phyloP scores from a whole-genome alignment of 2,329 filamentous ascomycete species.

The Fusarium domesticum region DNA sequence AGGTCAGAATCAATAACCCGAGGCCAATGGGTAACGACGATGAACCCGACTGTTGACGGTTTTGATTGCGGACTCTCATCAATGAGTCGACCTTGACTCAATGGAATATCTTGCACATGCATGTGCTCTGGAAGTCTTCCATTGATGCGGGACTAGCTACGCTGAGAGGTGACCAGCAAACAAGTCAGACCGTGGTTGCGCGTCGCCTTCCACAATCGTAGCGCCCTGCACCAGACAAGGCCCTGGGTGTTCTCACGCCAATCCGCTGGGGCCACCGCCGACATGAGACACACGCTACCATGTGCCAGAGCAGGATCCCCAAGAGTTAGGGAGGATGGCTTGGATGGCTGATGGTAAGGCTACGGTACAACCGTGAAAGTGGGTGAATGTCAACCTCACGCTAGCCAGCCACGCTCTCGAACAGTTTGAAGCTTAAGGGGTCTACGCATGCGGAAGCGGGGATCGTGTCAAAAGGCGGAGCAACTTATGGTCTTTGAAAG shows the following conservation, averaged over 20 bases:
- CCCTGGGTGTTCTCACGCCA: slow-evolving; percentile 8
- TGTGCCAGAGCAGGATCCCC: slow-evolving; percentile 22
- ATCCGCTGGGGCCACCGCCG: slow-evolving; percentile 15
- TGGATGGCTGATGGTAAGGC: no score
- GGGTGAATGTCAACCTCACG: neutral
- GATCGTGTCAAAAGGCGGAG: slow-evolving; percentile 31
- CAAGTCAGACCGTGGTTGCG: no score
- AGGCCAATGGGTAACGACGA: neutral
- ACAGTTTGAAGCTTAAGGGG: neutral
- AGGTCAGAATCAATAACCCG: neutral
- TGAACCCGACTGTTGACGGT: neutral
- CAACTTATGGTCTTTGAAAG: slow-evolving; percentile 6
- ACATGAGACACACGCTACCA: slow-evolving; percentile 19
- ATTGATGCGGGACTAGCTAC: no score
- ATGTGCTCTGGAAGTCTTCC: no score
- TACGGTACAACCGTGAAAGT: neutral
- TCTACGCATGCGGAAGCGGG: slow-evolving; percentile 20
- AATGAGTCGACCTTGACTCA: no score
- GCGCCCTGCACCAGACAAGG: slow-evolving; percentile 5
- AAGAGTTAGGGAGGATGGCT: no score
- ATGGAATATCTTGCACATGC: no score
- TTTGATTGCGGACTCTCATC: no score
- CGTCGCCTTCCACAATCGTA: slow-evolving; percentile 4
- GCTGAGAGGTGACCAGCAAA: no score
- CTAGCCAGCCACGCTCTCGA: neutral